Evolutionary conservation across 108 stramenopile species (phyloP).

Genomic region (Schizochytrium sp.): DNA sequence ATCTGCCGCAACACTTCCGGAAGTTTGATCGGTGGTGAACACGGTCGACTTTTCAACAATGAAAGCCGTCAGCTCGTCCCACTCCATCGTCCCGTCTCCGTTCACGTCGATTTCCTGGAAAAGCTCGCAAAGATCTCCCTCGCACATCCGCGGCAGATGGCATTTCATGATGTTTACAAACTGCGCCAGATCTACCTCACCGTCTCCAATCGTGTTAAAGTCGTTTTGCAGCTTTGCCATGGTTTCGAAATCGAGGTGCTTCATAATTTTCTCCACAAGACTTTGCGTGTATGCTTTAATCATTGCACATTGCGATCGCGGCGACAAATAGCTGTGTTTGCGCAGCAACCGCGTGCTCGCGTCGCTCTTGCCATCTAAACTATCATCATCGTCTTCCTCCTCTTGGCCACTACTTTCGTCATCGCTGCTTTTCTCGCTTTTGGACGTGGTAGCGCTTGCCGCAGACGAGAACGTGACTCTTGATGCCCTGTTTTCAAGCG

Average conservation of each 20-base stretch:
- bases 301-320: background rate
- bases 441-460: background rate
- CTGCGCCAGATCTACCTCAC: background rate
- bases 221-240: background rate
- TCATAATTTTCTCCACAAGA: background rate
- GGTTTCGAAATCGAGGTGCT: background rate
- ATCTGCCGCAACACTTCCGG: background rate
- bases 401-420: background rate
- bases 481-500: background rate
- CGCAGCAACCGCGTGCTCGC: background rate
- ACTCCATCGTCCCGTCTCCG: slow-evolving; percentile 35
- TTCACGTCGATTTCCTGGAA: slow-evolving; percentile 33
- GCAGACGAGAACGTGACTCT: background rate
- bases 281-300: background rate
- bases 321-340: background rate
- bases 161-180: background rate
- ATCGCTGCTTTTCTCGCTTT: background rate
- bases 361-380: background rate
- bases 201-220: background rate
- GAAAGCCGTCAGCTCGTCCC: slow-evolving; percentile 33
- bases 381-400: background rate
- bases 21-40: background rate
- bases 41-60: slow-evolving; percentile 33
- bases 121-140: slow-evolving; percentile 19
- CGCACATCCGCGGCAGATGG: background rate